A percentile compares a stretch with the other conserved stretches of the same genome.
Conservation (phyloP, 2,329 filamentous ascomycete genomes). For the Apiospora koreana region DNA sequence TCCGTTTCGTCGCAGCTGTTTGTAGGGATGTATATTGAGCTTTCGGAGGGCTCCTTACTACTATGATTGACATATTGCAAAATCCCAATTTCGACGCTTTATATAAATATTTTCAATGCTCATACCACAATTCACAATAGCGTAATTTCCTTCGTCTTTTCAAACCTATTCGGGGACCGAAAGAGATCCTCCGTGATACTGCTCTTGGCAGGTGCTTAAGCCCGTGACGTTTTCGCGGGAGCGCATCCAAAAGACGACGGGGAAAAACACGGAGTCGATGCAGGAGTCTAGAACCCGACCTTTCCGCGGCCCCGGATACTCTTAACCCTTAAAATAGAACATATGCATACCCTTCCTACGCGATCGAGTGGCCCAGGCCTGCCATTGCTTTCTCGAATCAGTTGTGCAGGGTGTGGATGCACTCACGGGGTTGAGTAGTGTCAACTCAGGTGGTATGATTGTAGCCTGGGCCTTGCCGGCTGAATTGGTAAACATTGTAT, state of each 20-base stretch:
- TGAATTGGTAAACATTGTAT: conserved; percentile 10
- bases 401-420: background rate
- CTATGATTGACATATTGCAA: background rate
- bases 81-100: background rate
- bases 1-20: background rate
- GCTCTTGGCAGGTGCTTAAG: background rate
- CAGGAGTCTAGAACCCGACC: background rate
- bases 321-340: background rate
- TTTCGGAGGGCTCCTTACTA: background rate
- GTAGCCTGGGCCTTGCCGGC: background rate
- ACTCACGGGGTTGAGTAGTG: background rate
- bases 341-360: background rate
- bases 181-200: background rate
- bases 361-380: background rate
- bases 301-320: background rate
- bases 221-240: background rate
- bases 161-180: background rate
- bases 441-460: background rate
- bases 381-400: background rate
- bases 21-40: background rate
- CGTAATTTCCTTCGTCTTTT: background rate
- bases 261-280: too few species aligned
- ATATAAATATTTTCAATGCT: background rate
- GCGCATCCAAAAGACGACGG: background rate
- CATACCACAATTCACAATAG: background rate